Conservation (phyloP, 768 basidiomycete species). For the Panellus pusillus region DNA sequence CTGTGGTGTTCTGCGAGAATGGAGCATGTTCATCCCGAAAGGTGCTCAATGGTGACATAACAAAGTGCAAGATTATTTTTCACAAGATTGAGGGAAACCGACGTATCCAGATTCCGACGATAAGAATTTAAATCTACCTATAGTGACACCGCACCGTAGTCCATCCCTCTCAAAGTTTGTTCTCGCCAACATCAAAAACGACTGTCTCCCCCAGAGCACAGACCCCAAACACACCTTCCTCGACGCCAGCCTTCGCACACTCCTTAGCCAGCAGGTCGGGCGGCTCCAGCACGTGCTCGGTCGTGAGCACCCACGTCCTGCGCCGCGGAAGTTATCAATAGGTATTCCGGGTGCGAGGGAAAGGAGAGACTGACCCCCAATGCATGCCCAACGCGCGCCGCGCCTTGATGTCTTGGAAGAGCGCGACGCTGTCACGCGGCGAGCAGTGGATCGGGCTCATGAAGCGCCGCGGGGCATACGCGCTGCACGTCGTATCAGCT, state of each 20-base stretch:
- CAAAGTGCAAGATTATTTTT: too few species aligned
- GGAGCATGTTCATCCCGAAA: too few species aligned
- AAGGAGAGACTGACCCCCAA: slow-evolving; percentile 51
- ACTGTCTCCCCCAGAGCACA: slow-evolving; percentile 64
- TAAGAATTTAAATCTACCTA: too few species aligned
- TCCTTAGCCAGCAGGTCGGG: slow-evolving; percentile 54
- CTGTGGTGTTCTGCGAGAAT: too few species aligned
- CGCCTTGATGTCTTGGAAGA: slow-evolving; percentile 64
- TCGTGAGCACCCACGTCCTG: slow-evolving; percentile 55
- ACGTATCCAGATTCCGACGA: too few species aligned
- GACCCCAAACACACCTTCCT: slow-evolving; percentile 53
- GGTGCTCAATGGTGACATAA: too few species aligned
- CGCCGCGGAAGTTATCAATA: background rate
- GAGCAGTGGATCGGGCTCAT: slow-evolving; percentile 65
- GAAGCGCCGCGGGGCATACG: slow-evolving; percentile 53
- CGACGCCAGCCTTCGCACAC: slow-evolving; percentile 50
- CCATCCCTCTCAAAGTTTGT: background rate
- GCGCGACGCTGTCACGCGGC: slow-evolving; percentile 65
- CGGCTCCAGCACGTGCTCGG: slow-evolving; percentile 61
- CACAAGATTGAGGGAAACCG: too few species aligned
- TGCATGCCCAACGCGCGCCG: slow-evolving; percentile 68
- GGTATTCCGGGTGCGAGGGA: background rate
- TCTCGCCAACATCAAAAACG: slow-evolving; percentile 17
- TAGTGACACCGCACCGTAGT: too few species aligned
- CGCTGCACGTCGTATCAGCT: slow-evolving; percentile 37